phyloP scores from a whole-genome alignment of 371 early-diverging fungal genomes.

The Mortierella sp. region DNA sequence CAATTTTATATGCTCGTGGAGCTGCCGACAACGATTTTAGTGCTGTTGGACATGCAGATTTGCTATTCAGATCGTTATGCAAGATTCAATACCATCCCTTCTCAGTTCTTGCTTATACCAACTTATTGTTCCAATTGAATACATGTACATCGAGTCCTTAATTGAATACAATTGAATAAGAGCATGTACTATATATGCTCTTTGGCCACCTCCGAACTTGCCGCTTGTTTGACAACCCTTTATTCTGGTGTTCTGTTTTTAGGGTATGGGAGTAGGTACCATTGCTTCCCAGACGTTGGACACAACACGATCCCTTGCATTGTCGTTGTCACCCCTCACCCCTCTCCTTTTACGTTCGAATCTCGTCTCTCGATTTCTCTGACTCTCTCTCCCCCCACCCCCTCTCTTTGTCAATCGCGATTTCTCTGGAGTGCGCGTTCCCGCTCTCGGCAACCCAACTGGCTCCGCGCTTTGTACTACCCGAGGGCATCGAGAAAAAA shows the following conservation, averaged over 20 bases:
- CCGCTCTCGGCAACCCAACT: slow-evolving; percentile 9
- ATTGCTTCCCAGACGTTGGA: slow-evolving; percentile 18
- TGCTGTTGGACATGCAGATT: not conserved
- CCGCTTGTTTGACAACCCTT: not conserved
- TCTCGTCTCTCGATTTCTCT: not conserved
- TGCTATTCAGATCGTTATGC: not conserved
- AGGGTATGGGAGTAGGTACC: slow-evolving; percentile 19
- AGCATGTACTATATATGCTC: not conserved
- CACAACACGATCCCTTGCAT: slow-evolving; percentile 13
- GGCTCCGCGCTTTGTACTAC: slow-evolving; percentile 5
- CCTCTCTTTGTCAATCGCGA: not conserved
- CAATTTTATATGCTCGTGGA: not conserved
- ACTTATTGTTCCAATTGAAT: not conserved
- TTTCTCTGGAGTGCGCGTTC: slow-evolving; percentile 1
- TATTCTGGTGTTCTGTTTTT: slow-evolving; percentile 20
- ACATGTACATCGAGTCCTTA: not conserved
- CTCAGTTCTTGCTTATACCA: not conserved
- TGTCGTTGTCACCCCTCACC: slow-evolving; percentile 5
- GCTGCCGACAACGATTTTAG: not conserved
- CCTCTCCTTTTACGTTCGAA: slow-evolving; percentile 2
- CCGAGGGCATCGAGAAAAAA: slow-evolving; percentile 4
- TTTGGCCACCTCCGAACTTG: not conserved
- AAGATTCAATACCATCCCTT: not conserved
- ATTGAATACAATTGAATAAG: not conserved
- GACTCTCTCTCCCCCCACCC: not conserved